Evolutionary conservation across 139 green algal species (phyloP).

Genomic region (Volvox africanus): DNA sequence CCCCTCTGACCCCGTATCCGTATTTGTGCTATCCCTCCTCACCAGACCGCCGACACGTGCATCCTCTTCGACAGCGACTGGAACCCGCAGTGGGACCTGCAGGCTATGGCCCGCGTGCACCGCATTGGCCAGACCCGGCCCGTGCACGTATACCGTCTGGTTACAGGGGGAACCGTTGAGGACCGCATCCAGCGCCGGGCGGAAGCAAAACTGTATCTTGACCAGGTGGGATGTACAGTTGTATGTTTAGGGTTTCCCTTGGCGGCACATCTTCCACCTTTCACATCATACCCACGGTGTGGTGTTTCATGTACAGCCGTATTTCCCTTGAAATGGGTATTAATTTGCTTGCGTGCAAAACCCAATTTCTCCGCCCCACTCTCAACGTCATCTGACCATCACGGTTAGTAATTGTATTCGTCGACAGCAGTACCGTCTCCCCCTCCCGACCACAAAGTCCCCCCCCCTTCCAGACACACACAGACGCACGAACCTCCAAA

Average conservation of each 20-base stretch:
- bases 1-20: background rate
- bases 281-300: too few relatives aligned
- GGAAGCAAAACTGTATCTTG: slow-evolving; percentile 82
- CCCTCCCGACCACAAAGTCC: background rate
- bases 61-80: slow-evolving; percentile 90
- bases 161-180: slow-evolving; percentile 73
- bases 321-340: too few relatives aligned
- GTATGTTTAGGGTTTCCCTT: too few relatives aligned
- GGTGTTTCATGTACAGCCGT: too few relatives aligned
- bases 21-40: background rate
- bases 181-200: slow-evolving; percentile 80
- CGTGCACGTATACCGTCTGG: slow-evolving; percentile 77
- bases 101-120: slow-evolving; percentile 95
- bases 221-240: slow-evolving; percentile 38
- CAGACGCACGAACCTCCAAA: background rate
- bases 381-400: too few relatives aligned
- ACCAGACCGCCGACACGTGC: slow-evolving; percentile 80
- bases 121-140: slow-evolving; percentile 70
- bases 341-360: too few relatives aligned
- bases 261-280: too few relatives aligned
- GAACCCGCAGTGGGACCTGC: slow-evolving; percentile 82
- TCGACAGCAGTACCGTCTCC: too few relatives aligned
- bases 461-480: background rate
- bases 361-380: too few relatives aligned
- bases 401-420: too few relatives aligned